Conservation (phyloP, 805 yeast species). For the Starmerella bacillaris region DNA sequence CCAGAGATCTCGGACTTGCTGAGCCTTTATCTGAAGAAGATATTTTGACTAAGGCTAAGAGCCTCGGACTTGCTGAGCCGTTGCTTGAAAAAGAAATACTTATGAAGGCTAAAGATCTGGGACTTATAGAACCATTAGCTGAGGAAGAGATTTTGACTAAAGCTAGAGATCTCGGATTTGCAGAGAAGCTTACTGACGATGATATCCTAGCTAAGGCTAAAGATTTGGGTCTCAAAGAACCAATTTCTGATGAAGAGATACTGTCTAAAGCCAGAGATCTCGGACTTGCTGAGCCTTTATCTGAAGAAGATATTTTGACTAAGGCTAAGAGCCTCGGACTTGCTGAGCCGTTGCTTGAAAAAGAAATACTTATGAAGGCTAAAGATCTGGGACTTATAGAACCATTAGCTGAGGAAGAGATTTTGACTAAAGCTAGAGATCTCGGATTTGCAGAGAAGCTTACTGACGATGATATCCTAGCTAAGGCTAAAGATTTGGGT, state of each 20-base stretch:
- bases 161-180: slow-evolving; percentile 18
- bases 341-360: slow-evolving; percentile 9
- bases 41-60: slow-evolving; percentile 4
- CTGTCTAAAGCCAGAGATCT: slow-evolving; percentile 4
- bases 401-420: slow-evolving; percentile 24
- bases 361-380: slow-evolving; percentile 37
- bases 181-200: slow-evolving; percentile 7
- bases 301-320: slow-evolving; percentile 5
- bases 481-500: slow-evolving; percentile 48
- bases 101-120: slow-evolving; percentile 24
- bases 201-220: slow-evolving; percentile 8
- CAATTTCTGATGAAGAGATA: slow-evolving; percentile 5
- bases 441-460: slow-evolving; percentile 6
- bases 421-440: slow-evolving; percentile 5
- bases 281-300: slow-evolving; percentile 11
- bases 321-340: slow-evolving; percentile 17
- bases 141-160: slow-evolving; percentile 31
- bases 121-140: slow-evolving; percentile 24
- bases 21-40: slow-evolving; percentile 7
- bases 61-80: slow-evolving; percentile 15
- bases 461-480: slow-evolving; percentile 4
- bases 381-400: slow-evolving; percentile 54
- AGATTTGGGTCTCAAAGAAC: slow-evolving; percentile 8
- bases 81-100: slow-evolving; percentile 16
- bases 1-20: slow-evolving; percentile 13